Evolutionary conservation across 2,329 filamentous ascomycete genomes (phyloP), one percentile per base, ranked within the genome.

Genomic region (Stagonosporopsis vannaccii): DNA sequence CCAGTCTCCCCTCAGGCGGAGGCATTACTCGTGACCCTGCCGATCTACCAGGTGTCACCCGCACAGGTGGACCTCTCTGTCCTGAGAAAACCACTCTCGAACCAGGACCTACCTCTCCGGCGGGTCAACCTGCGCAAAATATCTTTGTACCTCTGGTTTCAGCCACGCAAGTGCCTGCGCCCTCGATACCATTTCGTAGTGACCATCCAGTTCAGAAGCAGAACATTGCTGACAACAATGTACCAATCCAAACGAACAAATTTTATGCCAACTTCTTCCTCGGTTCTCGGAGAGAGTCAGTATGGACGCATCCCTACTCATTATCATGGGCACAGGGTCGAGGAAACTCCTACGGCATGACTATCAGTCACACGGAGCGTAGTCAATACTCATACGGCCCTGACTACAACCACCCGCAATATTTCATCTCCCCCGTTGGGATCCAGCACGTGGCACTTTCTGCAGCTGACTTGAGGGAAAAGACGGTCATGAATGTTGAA

Each of bases 371-470:
- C 68, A 83, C 89, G 4, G 89, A 94, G 50, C 79, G 85, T 1
- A 78, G 79, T 41, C 87, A 94, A 72, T 80, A 89, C 50, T 88
- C 89, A 0, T 76, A 67, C 51, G 73, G 62, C 13, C 60, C 67
- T 19, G 35, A 58, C 36, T 26, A 39, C 2, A 30, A 63, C 17
- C 62, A 82, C 5, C 81, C 82, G 57, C 78, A 83, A 25, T 97
- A 89, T 73, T 98, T 90, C 69, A 84, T 91, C 69, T 94, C 91
- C 65, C 94, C 95, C 0, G 80, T 95, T 48, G 91, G 91, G 0
- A 89, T 97, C 17, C 89, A 96, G 68, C 91, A 91, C 3, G 75
- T 98, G 33, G 85, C 92, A 35, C 78, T 98, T 13, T 96, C 92
- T 0, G 93, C 93, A 4, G 79, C 80, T 9, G 92, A 97, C 69